Evolutionary conservation across 1,139 yeast genomes (phyloP), one percentile per base, ranked within the genome.

Genomic region (Tardiomyces depauwii): DNA sequence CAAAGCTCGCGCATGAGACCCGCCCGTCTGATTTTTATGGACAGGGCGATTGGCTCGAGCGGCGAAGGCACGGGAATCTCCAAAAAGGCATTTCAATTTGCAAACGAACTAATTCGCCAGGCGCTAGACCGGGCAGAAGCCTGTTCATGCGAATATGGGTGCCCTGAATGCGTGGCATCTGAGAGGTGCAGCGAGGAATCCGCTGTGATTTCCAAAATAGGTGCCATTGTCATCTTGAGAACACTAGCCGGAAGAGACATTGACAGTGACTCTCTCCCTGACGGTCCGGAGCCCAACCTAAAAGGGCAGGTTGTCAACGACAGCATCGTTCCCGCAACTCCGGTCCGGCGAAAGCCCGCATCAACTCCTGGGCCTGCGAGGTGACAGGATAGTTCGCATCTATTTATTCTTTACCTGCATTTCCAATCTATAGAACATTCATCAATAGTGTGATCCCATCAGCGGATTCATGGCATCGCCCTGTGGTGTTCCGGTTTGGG

Each of bases 221-320:
- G 94, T 0, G 88, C 96, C 0, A 66, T 77, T n/a, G 70, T 91
- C 1, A 77, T 91, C 2, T 58, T 89, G 60, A 72, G 47, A 64
- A 80, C 41, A 50, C 74, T 55, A 72, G 76, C 25, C 4, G 64
- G 62, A 2, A 45, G 47, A 58, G 64, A 47, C 55, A 63, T 81
- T n/a, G 78, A 79, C 48, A 56, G 76, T 45, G 72, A 73, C 21
- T 55, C 64, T 2, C 73, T 87, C 2, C 76, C 78, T 0, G 76
- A 77, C 56, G 97, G 97, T 0, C 96, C 96, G 0, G 96, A 89
- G 57, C 76, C 74, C 1, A 86, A 87, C 55, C 72, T 89, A 75
- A 88, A 89, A 0, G 72, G 69, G 1, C 71, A 80, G 10, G 59
- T 44, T 14, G 40, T 42, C n/a, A 75, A 80, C 4, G 95, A 86